Conservation (phyloP, 164 flowering plant genomes). For the Stephania cephalantha region DNA sequence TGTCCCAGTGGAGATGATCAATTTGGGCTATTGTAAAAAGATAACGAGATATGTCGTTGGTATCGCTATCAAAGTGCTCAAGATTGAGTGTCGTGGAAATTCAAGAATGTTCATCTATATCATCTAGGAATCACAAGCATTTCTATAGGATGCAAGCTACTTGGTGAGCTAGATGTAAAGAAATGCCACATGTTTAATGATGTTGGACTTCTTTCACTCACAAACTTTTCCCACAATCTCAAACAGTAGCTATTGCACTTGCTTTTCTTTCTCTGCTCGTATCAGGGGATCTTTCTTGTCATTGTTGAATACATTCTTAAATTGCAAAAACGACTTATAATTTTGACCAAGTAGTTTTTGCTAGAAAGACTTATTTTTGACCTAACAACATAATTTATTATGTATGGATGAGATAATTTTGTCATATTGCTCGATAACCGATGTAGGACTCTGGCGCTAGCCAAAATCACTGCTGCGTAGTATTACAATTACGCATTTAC, state of each 20-base stretch:
- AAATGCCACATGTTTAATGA: slow-evolving; percentile 67
- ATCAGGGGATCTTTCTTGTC: background rate
- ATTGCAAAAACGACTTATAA: too few relatives aligned
- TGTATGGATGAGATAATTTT: slow-evolving; percentile 63
- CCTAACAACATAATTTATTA: background rate
- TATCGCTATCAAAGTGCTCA: slow-evolving; percentile 54
- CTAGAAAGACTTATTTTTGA: too few relatives aligned
- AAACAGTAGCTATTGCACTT: slow-evolving; percentile 38
- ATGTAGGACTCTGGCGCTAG: slow-evolving; percentile 68
- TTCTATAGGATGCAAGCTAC: slow-evolving; percentile 62
- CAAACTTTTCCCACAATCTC: slow-evolving; percentile 63
- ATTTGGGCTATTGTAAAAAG: slow-evolving; percentile 56
- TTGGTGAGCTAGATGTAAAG: slow-evolving; percentile 65
- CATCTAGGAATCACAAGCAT: slow-evolving; percentile 69
- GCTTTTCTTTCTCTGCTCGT: background rate
- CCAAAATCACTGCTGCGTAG: slow-evolving; percentile 72
- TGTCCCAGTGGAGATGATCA: slow-evolving; percentile 69
- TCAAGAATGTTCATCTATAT: slow-evolving; percentile 62
- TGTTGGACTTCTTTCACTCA: slow-evolving; percentile 66
- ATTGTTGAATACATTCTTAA: slow-evolving; percentile 5
- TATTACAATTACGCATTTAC: slow-evolving; percentile 59
- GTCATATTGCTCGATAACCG: slow-evolving; percentile 72
- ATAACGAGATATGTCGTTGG: slow-evolving; percentile 58
- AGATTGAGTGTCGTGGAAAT: slow-evolving; percentile 55
- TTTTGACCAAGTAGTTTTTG: too few relatives aligned